Evolutionary conservation across 208 protist genomes (phyloP).

Genomic region (Phytomonas sp.): DNA sequence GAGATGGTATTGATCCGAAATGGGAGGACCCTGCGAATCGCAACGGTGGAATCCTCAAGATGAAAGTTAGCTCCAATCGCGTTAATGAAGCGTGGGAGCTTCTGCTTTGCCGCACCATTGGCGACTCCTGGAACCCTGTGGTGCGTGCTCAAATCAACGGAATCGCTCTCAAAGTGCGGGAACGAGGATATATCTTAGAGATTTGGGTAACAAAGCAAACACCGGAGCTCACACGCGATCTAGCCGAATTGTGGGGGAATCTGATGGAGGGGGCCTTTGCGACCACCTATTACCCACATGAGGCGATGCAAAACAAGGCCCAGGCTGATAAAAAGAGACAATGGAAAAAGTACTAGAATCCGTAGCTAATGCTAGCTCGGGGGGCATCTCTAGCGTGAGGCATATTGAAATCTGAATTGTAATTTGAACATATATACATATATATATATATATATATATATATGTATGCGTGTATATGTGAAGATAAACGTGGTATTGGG

Average conservation of each 20-base stretch:
- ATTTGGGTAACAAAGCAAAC: constrained; percentile 75
- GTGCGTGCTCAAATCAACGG: constrained; percentile 73
- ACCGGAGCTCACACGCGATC: constrained; percentile 45
- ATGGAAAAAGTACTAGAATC: constrained; percentile 22
- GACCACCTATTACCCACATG: constrained; percentile 48
- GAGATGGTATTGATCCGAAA: constrained; percentile 92
- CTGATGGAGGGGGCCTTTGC: constrained; percentile 49
- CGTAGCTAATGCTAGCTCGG: background rate
- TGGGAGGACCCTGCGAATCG: constrained; percentile 93
- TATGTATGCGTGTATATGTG: background rate
- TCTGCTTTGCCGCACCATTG: constrained; percentile 71
- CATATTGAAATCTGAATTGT: background rate
- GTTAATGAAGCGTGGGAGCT: constrained; percentile 79
- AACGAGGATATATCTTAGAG: constrained; percentile 62
- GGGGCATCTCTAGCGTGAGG: background rate
- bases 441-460: constrained; percentile 13
- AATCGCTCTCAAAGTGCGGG: constrained; percentile 72
- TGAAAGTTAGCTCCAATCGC: constrained; percentile 26
- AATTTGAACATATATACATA: constrained; percentile 1
- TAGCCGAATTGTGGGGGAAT: constrained; percentile 47
- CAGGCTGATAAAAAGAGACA: constrained; percentile 31
- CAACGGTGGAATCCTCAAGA: constrained; percentile 76
- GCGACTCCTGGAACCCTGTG: constrained; percentile 66
- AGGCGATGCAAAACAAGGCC: constrained; percentile 48
- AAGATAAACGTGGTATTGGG: background rate